Evolutionary conservation across 768 basidiomycete species (phyloP).

Genomic region (Chalciporus sphaerocephalus): DNA sequence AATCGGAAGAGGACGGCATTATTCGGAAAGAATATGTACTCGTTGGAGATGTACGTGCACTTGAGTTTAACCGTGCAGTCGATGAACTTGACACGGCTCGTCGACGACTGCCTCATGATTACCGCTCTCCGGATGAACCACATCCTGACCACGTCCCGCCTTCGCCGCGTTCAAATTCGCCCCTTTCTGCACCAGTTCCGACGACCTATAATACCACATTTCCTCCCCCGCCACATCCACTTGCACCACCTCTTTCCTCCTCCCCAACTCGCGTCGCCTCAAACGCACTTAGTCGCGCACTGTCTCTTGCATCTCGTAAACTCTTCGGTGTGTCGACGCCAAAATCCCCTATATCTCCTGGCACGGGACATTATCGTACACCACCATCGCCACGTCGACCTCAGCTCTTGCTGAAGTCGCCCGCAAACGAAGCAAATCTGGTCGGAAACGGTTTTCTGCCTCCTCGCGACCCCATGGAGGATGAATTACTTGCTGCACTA

Average conservation of each 20-base stretch:
- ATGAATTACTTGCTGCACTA: slow-evolving; percentile 70
- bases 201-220: slow-evolving; percentile 48
- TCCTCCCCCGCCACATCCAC: slow-evolving; percentile 56
- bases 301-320: slow-evolving; percentile 79
- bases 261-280: slow-evolving; percentile 66
- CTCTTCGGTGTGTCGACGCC: slow-evolving; percentile 57
- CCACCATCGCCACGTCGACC: slow-evolving; percentile 56
- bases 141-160: slow-evolving; percentile 35
- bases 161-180: slow-evolving; percentile 22
- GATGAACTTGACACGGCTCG: slow-evolving; percentile 73
- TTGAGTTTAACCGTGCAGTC: slow-evolving; percentile 88
- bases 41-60: slow-evolving; percentile 82
- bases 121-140: slow-evolving; percentile 50
- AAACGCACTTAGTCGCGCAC: slow-evolving; percentile 72
- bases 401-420: slow-evolving; percentile 43
- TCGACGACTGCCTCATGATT: slow-evolving; percentile 56
- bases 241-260: slow-evolving; percentile 55
- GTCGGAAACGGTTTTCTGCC: slow-evolving; percentile 11
- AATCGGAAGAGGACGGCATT: slow-evolving; percentile 78
- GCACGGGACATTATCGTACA: slow-evolving; percentile 35
- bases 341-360: slow-evolving; percentile 36
- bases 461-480: slow-evolving; percentile 68
- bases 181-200: slow-evolving; percentile 20
- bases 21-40: slow-evolving; percentile 89
- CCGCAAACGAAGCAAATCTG: slow-evolving; percentile 38